Base-by-base conservation (phyloP, 2,329 filamentous ascomycete genomes). In the Sordariomycetes sp. region DNA sequence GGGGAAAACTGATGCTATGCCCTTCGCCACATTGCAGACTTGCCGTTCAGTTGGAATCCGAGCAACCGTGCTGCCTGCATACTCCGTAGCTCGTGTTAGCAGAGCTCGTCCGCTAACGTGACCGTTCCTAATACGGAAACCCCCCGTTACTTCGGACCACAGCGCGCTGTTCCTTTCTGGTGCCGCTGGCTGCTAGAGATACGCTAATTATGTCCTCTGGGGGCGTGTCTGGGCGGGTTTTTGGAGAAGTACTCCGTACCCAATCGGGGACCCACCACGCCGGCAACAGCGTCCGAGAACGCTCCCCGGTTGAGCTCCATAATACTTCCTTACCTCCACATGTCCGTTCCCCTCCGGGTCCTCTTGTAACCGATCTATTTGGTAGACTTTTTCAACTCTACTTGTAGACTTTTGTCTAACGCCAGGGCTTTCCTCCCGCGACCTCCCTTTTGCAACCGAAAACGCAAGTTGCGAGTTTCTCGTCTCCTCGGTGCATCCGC, bases 281-380 rank as follows among this genome's bases (percentile, higher is more conserved):
- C 22, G 46, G 46, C 46, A 50, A 24, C 2, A 24, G n/a, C 20
- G 46, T 22, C 46, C 46, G n/a, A 50, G 20, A 20, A 46, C 40
- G 40, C 40, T 46, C 40, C 6, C 40, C 18, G 40, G n/a, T 22
- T 16, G 24, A 22, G 34, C 52, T 32, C 18, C 24, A 28, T 57
- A 28, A 48, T 57, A 34, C 32, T 20, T 24, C 5, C 46, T 24
- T 50, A 8, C 18, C 22, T 22, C 58, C 43, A 52, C 32, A 40
- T 53, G 22, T 56, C 43, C 48, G 43, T 59, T 59, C 48, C 54
- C 48, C 34, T 32, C 53, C 53, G 53, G 52, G 32, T 37, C 32
- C 32, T 48, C 53, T 50, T 50, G 46, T 50, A 50, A 50, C 20
- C 20, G 20, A 24, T 50, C 46, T n/a, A 24, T 24, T 22, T 24